phyloP scores from a whole-genome alignment of 169 alveolate genomes.

The Plasmodium falciparum region DNA sequence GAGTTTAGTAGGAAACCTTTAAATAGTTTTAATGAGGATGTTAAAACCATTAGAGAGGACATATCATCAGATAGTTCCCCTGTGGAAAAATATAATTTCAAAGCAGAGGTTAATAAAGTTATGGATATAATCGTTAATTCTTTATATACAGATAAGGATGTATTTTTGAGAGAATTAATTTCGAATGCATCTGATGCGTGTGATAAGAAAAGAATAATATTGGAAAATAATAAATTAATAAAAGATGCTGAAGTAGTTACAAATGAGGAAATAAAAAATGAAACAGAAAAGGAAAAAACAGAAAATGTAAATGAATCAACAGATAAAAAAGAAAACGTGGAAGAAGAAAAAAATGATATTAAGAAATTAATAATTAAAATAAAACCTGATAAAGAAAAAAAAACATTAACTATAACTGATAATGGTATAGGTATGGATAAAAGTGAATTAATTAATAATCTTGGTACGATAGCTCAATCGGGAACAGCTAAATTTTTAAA shows the following conservation, averaged over 20 bases:
- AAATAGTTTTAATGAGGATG: slow-evolving; percentile 36
- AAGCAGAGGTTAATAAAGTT: slow-evolving; percentile 98
- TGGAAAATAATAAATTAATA: slow-evolving; percentile 93
- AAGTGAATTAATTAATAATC: slow-evolving; percentile 97
- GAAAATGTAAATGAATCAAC: neutral
- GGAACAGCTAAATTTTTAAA: slow-evolving; percentile 99
- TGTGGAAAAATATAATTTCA: slow-evolving; percentile 93
- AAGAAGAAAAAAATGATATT: slow-evolving; percentile 36
- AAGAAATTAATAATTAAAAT: slow-evolving; percentile 94
- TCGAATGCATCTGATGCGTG: slow-evolving; percentile 99
- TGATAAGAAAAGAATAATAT: slow-evolving; percentile 96
- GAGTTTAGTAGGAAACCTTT: slow-evolving; percentile 7
- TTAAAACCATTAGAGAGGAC: slow-evolving; percentile 36
- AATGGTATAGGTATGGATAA: slow-evolving; percentile 99
- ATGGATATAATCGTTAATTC: slow-evolving; percentile 99
- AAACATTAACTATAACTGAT: slow-evolving; percentile 97
- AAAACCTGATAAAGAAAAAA: slow-evolving; percentile 94
- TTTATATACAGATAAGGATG: slow-evolving; percentile 98
- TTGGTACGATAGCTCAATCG: slow-evolving; percentile 99
- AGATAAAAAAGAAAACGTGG: slow-evolving; percentile 1
- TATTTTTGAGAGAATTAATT: slow-evolving; percentile 97
- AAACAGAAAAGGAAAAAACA: slow-evolving; percentile 2
- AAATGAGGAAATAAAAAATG: neutral
- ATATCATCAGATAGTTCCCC: slow-evolving; percentile 78
- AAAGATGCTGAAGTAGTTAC: slow-evolving; percentile 86